These are phyloP conservation scores for Aspergillus funiculosus DNA, from an alignment of 495 filamentous ascomycete species.

Conservation along the genomic window DNA sequence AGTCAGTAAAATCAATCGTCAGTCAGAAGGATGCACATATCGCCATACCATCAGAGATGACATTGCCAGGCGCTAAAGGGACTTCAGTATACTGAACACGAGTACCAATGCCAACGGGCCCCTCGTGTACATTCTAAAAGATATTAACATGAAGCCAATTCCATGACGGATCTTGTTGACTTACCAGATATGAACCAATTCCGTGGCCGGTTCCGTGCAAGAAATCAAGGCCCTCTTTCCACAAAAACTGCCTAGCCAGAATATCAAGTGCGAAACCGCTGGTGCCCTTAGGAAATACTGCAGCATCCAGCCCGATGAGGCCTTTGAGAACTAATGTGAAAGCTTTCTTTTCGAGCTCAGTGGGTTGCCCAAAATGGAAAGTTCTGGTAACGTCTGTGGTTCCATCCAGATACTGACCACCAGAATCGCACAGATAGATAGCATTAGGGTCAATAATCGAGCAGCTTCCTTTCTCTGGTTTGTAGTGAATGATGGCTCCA, in stretches of 20 bases:
- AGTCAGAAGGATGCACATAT: not conserved
- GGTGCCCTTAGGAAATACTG: slow-evolving; percentile 90
- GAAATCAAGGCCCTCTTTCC: slow-evolving; percentile 90
- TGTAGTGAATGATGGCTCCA: slow-evolving; percentile 96
- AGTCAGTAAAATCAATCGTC: slow-evolving; percentile 17
- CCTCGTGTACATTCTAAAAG: slow-evolving; percentile 86
- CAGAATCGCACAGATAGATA: slow-evolving; percentile 95
- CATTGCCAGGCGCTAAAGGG: slow-evolving; percentile 81
- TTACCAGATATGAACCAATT: slow-evolving; percentile 77
- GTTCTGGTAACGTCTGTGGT: slow-evolving; percentile 97
- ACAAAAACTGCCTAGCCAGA: slow-evolving; percentile 85
- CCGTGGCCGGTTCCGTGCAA: slow-evolving; percentile 96
- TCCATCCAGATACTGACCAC: slow-evolving; percentile 90
- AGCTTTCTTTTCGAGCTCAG: slow-evolving; percentile 77
- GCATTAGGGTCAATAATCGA: slow-evolving; percentile 77
- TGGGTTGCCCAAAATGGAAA: slow-evolving; percentile 83
- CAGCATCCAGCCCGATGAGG: slow-evolving; percentile 83
- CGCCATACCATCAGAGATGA: slow-evolving; percentile 68
- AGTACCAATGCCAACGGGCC: slow-evolving; percentile 93
- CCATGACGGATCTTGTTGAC: not conserved
- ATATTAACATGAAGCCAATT: slow-evolving; percentile 13
- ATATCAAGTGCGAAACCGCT: slow-evolving; percentile 88
- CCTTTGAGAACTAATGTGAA: slow-evolving; percentile 97
- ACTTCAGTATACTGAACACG: slow-evolving; percentile 89
- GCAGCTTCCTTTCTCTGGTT: slow-evolving; percentile 78